These are phyloP conservation scores for Trichoderma polysporum DNA, from an alignment of 2,329 filamentous ascomycete genomes.

Conservation along the genomic window DNA sequence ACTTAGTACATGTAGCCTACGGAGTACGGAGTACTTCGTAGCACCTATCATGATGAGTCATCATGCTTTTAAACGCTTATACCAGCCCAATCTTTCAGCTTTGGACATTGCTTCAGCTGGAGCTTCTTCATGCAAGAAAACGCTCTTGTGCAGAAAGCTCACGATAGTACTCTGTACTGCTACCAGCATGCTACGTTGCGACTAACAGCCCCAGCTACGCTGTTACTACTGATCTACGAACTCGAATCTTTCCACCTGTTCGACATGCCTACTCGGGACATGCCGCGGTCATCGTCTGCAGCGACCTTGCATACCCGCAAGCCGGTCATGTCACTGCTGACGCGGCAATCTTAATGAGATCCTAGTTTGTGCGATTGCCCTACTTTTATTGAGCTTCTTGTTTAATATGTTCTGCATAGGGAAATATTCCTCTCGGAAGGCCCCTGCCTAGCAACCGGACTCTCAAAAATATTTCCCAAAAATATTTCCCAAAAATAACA, in stretches of 20 bases:
- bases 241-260: background rate
- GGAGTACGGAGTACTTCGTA: too few species aligned
- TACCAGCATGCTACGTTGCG: background rate
- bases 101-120: background rate
- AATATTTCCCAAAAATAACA: background rate
- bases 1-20: background rate
- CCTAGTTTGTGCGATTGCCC: conserved; percentile 2
- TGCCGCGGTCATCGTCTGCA: background rate
- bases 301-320: background rate
- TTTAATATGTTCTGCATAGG: background rate
- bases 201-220: background rate
- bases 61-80: background rate
- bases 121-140: background rate
- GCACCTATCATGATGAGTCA: background rate
- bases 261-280: background rate
- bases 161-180: too few species aligned
- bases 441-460: background rate
- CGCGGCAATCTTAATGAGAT: background rate
- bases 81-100: background rate
- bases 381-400: background rate
- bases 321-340: background rate
- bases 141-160: background rate
- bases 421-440: background rate
- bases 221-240: background rate
- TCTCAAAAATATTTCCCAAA: background rate